Percentiles rank a stretch among this genome's conserved stretches.
Evolutionary conservation across 2,329 filamentous ascomycete species (phyloP).

Genomic region (Neofusicoccum ribis): DNA sequence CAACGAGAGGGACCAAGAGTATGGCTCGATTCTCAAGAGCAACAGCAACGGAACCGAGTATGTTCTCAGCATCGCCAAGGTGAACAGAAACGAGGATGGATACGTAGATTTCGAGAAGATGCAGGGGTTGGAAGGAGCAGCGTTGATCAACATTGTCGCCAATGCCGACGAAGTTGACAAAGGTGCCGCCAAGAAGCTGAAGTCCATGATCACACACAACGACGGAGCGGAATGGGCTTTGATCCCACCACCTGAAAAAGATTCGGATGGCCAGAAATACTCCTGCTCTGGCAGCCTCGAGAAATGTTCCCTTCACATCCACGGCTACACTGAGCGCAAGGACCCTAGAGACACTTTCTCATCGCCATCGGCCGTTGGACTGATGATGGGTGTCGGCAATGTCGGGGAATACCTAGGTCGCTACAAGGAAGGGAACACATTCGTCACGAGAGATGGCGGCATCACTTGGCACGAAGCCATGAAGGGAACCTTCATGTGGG

Average conservation of each 20-base stretch:
- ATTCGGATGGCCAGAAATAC: conserved; percentile 71
- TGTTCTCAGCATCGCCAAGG: conserved; percentile 74
- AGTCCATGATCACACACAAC: conserved; percentile 93
- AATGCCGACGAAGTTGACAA: conserved; percentile 67
- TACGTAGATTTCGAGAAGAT: conserved; percentile 98
- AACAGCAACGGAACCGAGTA: conserved; percentile 98
- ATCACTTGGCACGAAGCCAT: conserved; percentile 82
- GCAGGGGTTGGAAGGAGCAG: conserved; percentile 85
- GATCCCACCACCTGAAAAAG: conserved; percentile 69
- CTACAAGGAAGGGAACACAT: conserved; percentile 78
- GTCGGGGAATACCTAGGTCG: conserved; percentile 72
- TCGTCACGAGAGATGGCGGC: conserved; percentile 88
- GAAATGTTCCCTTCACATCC: conserved; percentile 84
- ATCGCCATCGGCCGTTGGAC: conserved; percentile 80
- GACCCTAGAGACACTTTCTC: conserved; percentile 85
- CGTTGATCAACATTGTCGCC: conserved; percentile 79
- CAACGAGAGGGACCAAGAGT: conserved; percentile 62
- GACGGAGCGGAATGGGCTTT: conserved; percentile 87
- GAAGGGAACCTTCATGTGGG: conserved; percentile 88
- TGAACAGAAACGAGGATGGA: conserved; percentile 75
- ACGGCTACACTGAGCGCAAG: conserved; percentile 88
- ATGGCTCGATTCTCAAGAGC: conserved; percentile 91
- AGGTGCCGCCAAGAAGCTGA: conserved; percentile 73
- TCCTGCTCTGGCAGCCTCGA: conserved; percentile 63
- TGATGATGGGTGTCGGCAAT: conserved; percentile 91